These are phyloP conservation scores for Sphagnurus paluster DNA, from an alignment of 1,284 basidiomycete species.

Conservation along the genomic window DNA sequence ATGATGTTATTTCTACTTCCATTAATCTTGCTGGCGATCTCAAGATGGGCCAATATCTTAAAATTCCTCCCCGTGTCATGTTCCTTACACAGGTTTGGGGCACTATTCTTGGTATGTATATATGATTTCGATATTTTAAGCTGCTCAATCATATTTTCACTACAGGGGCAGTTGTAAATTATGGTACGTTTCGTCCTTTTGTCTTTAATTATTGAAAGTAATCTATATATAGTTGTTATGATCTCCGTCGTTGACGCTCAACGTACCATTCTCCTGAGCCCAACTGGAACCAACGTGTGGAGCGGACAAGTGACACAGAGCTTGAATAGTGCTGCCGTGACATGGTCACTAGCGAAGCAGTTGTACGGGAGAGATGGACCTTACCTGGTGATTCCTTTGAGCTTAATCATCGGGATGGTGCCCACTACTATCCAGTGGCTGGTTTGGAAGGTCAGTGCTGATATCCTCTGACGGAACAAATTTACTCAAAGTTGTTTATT, in stretches of 20 bases:
- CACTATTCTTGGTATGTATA: conserved; percentile 50
- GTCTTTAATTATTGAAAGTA: neutral
- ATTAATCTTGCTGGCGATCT: conserved; percentile 56
- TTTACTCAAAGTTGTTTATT: neutral
- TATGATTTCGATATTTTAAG: neutral
- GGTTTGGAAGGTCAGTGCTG: conserved; percentile 41
- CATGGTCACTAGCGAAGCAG: conserved; percentile 52
- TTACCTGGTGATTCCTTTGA: conserved; percentile 55
- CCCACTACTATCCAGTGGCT: conserved; percentile 53
- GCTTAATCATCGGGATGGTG: conserved; percentile 51
- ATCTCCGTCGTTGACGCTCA: conserved; percentile 57
- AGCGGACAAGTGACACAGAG: conserved; percentile 57
- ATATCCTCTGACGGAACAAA: neutral
- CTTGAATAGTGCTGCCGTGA: conserved; percentile 64
- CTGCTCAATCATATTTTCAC: neutral
- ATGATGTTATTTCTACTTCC: conserved; percentile 55
- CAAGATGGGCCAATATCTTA: conserved; percentile 70
- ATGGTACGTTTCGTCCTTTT: neutral
- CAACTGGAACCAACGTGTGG: conserved; percentile 64
- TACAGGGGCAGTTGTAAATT: conserved; percentile 1
- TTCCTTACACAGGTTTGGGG: conserved; percentile 69
- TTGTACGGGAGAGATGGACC: conserved; percentile 54
- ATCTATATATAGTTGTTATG: conserved; percentile 46
- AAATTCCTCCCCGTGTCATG: conserved; percentile 66
- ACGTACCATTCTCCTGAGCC: conserved; percentile 48